A percentile compares a stretch with the other conserved stretches of the same genome.
Conservation (phyloP, 2,329 filamentous ascomycete species). For the Cyclaneusma minus region DNA sequence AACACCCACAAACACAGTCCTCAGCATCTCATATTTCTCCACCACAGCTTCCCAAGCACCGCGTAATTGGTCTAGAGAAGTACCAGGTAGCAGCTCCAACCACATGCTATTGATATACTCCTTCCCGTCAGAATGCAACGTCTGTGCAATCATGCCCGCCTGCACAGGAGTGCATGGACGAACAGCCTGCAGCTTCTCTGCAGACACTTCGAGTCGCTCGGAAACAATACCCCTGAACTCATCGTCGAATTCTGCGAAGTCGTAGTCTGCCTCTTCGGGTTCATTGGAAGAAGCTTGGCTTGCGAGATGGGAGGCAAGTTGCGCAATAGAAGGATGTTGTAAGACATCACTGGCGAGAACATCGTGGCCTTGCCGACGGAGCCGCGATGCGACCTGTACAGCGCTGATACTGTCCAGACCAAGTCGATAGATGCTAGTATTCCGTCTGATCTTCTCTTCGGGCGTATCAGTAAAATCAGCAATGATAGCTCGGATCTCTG, state of each 20-base stretch:
- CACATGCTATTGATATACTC: slow-evolving; percentile 65
- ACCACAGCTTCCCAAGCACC: slow-evolving; percentile 44
- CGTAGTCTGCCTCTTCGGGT: slow-evolving; percentile 17
- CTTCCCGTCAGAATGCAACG: slow-evolving; percentile 45
- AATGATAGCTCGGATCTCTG: slow-evolving; percentile 25
- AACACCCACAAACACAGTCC: slow-evolving; percentile 55
- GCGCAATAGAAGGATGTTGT: slow-evolving; percentile 34
- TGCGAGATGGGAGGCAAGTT: slow-evolving; percentile 10
- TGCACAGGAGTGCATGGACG: slow-evolving; percentile 71
- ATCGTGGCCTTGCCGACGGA: slow-evolving; percentile 42
- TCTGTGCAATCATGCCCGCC: slow-evolving; percentile 64
- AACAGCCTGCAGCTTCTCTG: slow-evolving; percentile 33
- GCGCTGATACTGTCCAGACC: slow-evolving; percentile 86
- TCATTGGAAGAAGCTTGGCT: not conserved
- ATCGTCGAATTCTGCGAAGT: slow-evolving; percentile 35
- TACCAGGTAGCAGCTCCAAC: slow-evolving; percentile 28
- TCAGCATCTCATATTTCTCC: slow-evolving; percentile 51
- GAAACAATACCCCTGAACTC: slow-evolving; percentile 20
- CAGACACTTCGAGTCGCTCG: slow-evolving; percentile 7
- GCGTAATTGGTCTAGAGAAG: slow-evolving; percentile 27
- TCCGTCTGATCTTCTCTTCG: slow-evolving; percentile 31
- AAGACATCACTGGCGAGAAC: slow-evolving; percentile 62
- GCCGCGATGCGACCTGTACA: slow-evolving; percentile 54
- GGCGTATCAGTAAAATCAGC: slow-evolving; percentile 38
- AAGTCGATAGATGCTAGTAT: slow-evolving; percentile 71